Evolutionary conservation across 225 moss, liverwort and hornwort species (phyloP), one percentile per base, ranked within the genome.

Genomic region (Thuidium tamariscinum): DNA sequence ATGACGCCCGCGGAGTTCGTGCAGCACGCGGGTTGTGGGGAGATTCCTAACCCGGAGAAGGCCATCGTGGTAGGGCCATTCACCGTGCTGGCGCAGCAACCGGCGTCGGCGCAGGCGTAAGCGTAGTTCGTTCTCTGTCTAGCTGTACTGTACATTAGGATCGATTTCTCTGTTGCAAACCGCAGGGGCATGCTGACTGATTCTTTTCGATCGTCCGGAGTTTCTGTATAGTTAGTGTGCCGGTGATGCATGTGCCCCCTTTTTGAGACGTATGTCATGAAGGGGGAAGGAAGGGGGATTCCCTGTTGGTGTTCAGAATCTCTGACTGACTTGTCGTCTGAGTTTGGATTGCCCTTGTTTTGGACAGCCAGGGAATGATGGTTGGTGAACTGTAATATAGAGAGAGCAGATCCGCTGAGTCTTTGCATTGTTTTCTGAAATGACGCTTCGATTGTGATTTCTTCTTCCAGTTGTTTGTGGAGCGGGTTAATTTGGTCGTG

Each of bases 1-100:
- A 95, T 97, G 97, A 91, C 97, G 27, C 93, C 95, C 3, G 89
- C 88, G 15, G 97, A 97, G 54, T 97, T 97, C 22, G 95, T 97
- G 52, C 91, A 93, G 82, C 97, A 97, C 34, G 97, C 97, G 8
- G 96, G 96, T 36, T 94, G 91, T 66, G 94, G 92, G 63, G 95
- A 96, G 86, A 89, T 93, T 34, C 83, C 91, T 18, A 94, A 95
- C 66, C 95, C 95, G 18, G 96, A 96, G 87, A 96, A 95, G 84
- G 94, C 89, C 2, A 96, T 95, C 15, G 94, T 93, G 7, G 93
- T 95, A 3, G 91, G 91, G 8, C 93, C 94, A 5, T 95, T 93
- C 79, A 91, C 90, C 22, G 83, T 91, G 51, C 89, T 88, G 64
- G 80, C 86, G 64, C 93, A 93, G 74, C 92, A 93, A 84, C 85